Evolutionary conservation across 495 filamentous ascomycete genomes (phyloP), one percentile per base, ranked within the genome.

Genomic region (Tuber calosporum): DNA sequence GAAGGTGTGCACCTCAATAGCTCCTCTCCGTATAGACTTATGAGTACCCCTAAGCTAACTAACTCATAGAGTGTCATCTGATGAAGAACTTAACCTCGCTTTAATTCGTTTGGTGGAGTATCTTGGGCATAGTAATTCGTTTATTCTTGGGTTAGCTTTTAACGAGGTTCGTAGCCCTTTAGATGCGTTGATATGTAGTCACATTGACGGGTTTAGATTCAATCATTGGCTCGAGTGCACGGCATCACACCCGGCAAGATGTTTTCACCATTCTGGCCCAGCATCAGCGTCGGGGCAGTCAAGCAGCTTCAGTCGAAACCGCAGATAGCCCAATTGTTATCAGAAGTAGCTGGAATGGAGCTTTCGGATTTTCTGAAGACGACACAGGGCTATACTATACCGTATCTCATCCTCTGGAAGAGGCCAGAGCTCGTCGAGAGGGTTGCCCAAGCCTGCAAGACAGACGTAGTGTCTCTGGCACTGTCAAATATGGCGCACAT

Each of bases 251-350:
- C 89, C 19, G 85, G 86, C 58, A 87, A 88, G 40, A 82, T 98
- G 0, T 90, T 97, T 76, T 87, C 88, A 67, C 94, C 94, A 11
- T 97, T 91, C 81, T 98, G 93, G 93, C 86, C 87, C 75, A 94
- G 86, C 26, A 85, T 99, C 67, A 92, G 92, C 9, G 87, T 92
- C 67, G 86, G 87, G 9, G 91, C 93, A 3, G 89, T 93, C 22
- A 93, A 93, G 81, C 92, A 97, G 75, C 82, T 97, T 42, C 87
- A 89, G 34, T 86, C 87, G 69, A 89, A 89, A 67, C 95, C 96
- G 53, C 91, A 96, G 79, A 91, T 92, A 77, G 89, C 89, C 11
- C 90, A 92, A 74, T 85, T 90, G 48, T 84, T 99, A 26, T 91
- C 93, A 30, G 92, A 96, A 74, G 80, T 97, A 48, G 84, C 96